Evolutionary conservation across 2,329 filamentous ascomycete species (phyloP), one percentile per base, ranked within the genome.

Genomic region (Colletotrichum sp.): DNA sequence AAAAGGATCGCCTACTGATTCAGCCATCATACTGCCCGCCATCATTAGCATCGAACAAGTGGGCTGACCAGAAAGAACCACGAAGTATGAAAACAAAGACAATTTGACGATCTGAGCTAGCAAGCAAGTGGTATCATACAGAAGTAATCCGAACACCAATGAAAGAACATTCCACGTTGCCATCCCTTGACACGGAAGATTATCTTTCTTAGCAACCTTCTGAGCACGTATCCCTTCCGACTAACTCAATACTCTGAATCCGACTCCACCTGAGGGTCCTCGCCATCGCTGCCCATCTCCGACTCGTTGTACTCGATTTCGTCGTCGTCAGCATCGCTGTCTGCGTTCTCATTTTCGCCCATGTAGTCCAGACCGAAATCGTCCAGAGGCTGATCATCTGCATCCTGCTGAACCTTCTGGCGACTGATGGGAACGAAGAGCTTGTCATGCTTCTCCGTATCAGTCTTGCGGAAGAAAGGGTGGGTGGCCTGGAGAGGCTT

Each of bases 401-500:
- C 52, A 22, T 74, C 63, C 22, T 72, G 18, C 2, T 71, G 30
- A 2, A 30, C 39, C 4, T 26, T 52, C 8, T 24, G 62, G 3
- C 63, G 32, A 34, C 24, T 57, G 8, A 68, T 48, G 6, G 64
- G 69, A 9, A 57, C 68, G 15, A 76, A 70, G 4, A 76, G 44
- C 52, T 74, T 15, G 75, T 81, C 32, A 75, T 77, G n/a, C 13
- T 36, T 71, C 26, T 67, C 57, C 9, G 36, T 48, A 4, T 55
- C 71, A 39, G 52, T 57, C 34, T 72, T 70, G 8, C 82, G 77
- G 44, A 93, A 92, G 82, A 93, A 92, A 0, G 88, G 83, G 68
- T 92, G 90, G 15, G 84, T 84, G 6, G 81, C 79, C 0, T 82
- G 82, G 0, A 93, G 82, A 1, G 83, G 80, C 75, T 89, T 90